Conservation (phyloP, 441 rosid genomes). For the Erodium texanum region DNA sequence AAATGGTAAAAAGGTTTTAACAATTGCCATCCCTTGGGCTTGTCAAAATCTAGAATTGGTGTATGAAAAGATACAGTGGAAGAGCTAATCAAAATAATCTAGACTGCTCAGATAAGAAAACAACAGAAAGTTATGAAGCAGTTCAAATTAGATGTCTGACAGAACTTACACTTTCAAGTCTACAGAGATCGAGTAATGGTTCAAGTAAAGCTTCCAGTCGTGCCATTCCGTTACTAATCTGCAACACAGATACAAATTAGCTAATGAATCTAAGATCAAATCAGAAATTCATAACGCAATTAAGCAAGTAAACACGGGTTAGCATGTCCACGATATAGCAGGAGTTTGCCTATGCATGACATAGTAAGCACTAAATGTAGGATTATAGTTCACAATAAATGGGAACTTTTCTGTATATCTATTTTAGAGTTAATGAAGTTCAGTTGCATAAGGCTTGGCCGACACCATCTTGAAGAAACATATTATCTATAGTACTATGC, state of each 20-base stretch:
- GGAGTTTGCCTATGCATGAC: not conserved
- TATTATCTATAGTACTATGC: not conserved
- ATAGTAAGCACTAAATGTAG: not conserved
- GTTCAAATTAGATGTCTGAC: not conserved
- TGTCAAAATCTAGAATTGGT: not conserved
- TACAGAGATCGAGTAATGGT: conserved; percentile 64
- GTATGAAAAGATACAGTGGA: conserved; percentile 1
- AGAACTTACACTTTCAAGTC: conserved; percentile 51
- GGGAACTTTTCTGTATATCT: not conserved
- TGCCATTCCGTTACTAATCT: conserved; percentile 60
- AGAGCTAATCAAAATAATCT: not conserved
- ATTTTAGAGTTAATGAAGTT: not conserved
- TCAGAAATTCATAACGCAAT: conserved; percentile 8
- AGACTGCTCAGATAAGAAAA: not conserved
- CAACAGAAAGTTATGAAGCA: conserved; percentile 1
- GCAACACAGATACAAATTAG: conserved; percentile 23
- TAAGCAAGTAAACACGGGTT: not conserved
- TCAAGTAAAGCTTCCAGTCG: conserved; percentile 51
- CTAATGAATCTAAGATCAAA: conserved; percentile 12
- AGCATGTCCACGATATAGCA: not conserved
- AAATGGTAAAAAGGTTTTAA: not conserved
- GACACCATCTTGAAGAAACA: not conserved
- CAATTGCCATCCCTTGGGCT: not conserved
- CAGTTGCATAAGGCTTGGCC: not conserved
- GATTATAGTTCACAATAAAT: not conserved